Percentiles rank a stretch among this genome's conserved stretches.
Conservation (phyloP, 2,329 filamentous ascomycete species). For the Botrytis pseudocinerea region DNA sequence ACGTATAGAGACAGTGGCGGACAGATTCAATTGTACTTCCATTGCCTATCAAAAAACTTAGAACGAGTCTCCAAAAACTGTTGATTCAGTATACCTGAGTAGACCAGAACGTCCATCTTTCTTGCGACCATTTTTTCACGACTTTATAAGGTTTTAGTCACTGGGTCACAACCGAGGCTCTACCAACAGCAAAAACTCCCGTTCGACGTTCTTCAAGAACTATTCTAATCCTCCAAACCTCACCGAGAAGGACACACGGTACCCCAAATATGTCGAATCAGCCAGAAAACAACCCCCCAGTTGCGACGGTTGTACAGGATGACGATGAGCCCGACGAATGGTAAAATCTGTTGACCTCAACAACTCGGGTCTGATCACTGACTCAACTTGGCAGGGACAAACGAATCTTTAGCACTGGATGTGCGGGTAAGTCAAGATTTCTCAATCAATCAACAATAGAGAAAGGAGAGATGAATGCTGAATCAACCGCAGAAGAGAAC, state of each 20-base stretch:
- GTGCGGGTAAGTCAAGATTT: slow-evolving; percentile 64
- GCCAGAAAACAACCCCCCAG: slow-evolving; percentile 35
- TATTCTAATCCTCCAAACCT: slow-evolving; percentile 13
- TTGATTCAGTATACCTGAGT: slow-evolving; percentile 64
- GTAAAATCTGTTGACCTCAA: slow-evolving; percentile 52
- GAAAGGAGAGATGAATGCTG: not conserved
- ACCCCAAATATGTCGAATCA: slow-evolving; percentile 38
- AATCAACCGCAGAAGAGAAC: slow-evolving; percentile 69
- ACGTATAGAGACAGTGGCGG: slow-evolving; percentile 81
- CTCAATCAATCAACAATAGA: not conserved
- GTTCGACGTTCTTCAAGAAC: not conserved
- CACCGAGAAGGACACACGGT: slow-evolving; percentile 18
- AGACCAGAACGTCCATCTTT: slow-evolving; percentile 89
- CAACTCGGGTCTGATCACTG: slow-evolving; percentile 28
- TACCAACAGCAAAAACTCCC: not conserved
- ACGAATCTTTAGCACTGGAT: slow-evolving; percentile 95
- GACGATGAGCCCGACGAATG: slow-evolving; percentile 95
- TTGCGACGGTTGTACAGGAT: slow-evolving; percentile 49
- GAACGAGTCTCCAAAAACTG: not conserved
- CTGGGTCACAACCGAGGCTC: slow-evolving; percentile 33
- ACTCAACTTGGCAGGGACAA: slow-evolving; percentile 71
- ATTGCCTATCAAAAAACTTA: slow-evolving; percentile 56
- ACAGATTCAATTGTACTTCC: slow-evolving; percentile 88
- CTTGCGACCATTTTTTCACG: slow-evolving; percentile 56
- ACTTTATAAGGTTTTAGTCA: not conserved